phyloP scores from a whole-genome alignment of 495 filamentous ascomycete genomes.

The Cercophora sp. region DNA sequence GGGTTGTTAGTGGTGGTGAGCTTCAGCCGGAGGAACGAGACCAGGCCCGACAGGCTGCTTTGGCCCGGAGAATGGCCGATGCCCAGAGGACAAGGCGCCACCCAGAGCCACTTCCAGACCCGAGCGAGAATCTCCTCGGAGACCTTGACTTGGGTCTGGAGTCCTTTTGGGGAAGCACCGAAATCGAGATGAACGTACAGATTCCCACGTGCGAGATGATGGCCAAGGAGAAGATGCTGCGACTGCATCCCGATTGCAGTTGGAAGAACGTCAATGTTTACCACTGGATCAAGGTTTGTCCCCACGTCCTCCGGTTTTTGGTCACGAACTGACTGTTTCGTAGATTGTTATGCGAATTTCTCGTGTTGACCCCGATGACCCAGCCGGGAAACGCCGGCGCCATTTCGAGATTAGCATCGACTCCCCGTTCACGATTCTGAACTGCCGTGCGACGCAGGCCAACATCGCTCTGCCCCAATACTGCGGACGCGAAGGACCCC shows the following conservation, averaged over 20 bases:
- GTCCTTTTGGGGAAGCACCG: conserved; percentile 75
- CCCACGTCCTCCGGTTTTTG: neutral
- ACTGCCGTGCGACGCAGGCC: conserved; percentile 86
- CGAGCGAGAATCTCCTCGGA: conserved; percentile 71
- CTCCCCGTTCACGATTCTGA: conserved; percentile 92
- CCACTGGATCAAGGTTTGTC: conserved; percentile 91
- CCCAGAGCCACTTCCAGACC: conserved; percentile 43
- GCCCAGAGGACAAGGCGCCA: conserved; percentile 27
- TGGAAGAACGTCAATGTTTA: conserved; percentile 95
- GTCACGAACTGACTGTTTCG: conserved; percentile 9
- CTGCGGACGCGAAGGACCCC: conserved; percentile 53
- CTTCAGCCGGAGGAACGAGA: conserved; percentile 40
- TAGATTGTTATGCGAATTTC: conserved; percentile 97
- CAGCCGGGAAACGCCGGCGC: conserved; percentile 69
- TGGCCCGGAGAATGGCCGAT: conserved; percentile 34
- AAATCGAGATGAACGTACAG: conserved; percentile 96
- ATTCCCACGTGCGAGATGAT: conserved; percentile 88
- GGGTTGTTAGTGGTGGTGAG: conserved; percentile 78
- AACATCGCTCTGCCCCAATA: conserved; percentile 90
- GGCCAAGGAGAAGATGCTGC: conserved; percentile 69
- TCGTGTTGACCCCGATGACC: conserved; percentile 75
- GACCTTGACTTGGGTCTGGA: conserved; percentile 63
- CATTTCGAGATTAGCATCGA: conserved; percentile 99
- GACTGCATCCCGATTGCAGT: conserved; percentile 89
- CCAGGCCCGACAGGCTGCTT: conserved; percentile 38